Evolutionary conservation across 2,329 filamentous ascomycete genomes (phyloP).

Genomic region (Talaromyces sp.): DNA sequence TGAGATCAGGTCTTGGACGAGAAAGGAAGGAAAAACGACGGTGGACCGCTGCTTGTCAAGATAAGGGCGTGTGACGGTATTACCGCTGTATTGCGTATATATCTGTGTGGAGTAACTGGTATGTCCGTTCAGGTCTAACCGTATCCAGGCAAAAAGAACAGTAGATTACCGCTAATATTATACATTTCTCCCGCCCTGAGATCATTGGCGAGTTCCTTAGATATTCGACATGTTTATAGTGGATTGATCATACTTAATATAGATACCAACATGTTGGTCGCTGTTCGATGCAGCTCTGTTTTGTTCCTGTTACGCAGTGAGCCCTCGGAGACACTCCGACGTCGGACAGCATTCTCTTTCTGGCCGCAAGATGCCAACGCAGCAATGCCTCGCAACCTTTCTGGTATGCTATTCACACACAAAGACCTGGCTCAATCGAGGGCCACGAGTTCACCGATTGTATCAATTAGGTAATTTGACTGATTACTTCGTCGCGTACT

Average conservation of each 20-base stretch:
- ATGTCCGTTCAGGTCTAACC: neutral
- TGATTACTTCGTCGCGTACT: neutral
- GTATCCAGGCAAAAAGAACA: neutral
- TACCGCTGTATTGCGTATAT: neutral
- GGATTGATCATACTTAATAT: neutral
- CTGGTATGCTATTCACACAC: neutral
- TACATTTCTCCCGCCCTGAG: neutral
- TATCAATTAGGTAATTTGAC: neutral
- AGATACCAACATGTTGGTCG: too few relatives aligned
- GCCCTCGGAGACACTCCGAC: neutral
- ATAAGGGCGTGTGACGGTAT: neutral
- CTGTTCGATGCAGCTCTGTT: neutral
- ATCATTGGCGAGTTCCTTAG: neutral
- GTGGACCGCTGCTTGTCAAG: slow-evolving; percentile 6
- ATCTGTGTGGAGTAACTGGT: neutral
- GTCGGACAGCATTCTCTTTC: neutral
- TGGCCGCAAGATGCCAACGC: neutral
- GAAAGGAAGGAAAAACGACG: neutral
- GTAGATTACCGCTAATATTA: neutral
- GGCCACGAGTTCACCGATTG: neutral
- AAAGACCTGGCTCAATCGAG: neutral
- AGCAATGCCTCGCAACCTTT: neutral
- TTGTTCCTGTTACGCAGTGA: neutral
- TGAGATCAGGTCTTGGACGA: neutral
- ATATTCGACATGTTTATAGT: neutral